phyloP scores from a whole-genome alignment of 2,329 filamentous ascomycete species.

The Cladophialophora yegresii region DNA sequence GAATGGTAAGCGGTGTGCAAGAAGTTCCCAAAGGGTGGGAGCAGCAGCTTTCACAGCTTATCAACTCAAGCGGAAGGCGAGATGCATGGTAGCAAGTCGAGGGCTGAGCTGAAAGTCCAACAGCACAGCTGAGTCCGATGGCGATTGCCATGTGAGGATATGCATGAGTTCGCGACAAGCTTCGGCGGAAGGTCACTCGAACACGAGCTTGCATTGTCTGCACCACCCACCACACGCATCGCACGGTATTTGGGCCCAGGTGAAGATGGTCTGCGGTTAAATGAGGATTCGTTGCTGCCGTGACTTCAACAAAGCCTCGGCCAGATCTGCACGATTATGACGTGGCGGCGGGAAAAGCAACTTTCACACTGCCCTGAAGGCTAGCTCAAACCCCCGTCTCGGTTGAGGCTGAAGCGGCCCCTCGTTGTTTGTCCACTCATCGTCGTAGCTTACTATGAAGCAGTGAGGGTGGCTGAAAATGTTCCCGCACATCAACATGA shows the following conservation, averaged over 20 bases:
- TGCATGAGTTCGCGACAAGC: neutral
- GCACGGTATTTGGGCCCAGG: neutral
- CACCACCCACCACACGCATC: neutral
- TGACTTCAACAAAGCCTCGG: neutral
- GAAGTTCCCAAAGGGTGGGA: neutral
- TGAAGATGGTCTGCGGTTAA: neutral
- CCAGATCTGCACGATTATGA: neutral
- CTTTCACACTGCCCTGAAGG: neutral
- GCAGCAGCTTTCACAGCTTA: neutral
- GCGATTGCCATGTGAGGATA: neutral
- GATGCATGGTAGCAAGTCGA: neutral
- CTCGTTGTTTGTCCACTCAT: neutral
- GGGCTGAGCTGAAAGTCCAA: neutral
- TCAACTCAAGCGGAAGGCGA: neutral
- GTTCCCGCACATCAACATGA: neutral
- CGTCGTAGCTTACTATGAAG: neutral
- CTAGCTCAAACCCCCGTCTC: neutral
- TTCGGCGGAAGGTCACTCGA: neutral
- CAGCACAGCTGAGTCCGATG: neutral
- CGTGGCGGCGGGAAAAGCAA: neutral
- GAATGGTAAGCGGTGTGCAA: neutral
- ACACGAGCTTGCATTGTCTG: too few relatives aligned
- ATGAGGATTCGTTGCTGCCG: neutral
- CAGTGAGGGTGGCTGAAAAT: neutral
- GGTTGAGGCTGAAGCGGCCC: too few relatives aligned